Evolutionary conservation across 306 rosid genomes (phyloP).

Genomic region (Crotalaria pallida): DNA sequence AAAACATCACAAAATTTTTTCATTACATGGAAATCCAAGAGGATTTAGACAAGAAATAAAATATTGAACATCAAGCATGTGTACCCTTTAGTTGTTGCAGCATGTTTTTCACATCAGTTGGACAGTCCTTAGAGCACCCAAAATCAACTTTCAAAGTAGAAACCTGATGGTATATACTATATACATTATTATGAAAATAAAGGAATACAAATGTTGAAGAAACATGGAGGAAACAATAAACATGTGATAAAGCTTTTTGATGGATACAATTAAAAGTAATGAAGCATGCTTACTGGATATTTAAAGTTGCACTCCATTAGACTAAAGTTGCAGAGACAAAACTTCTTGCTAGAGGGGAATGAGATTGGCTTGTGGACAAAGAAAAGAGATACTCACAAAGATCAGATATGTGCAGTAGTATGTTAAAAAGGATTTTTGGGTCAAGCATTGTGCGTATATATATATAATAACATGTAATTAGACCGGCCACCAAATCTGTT

Average conservation of each 20-base stretch:
- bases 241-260: not conserved
- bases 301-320: constrained; percentile 1
- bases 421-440: not conserved
- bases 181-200: not conserved
- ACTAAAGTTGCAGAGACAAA: not conserved
- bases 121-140: not conserved
- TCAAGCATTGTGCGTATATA: too few relatives aligned
- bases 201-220: not conserved
- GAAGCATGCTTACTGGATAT: constrained; percentile 11
- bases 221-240: too few relatives aligned
- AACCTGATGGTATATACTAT: not conserved
- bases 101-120: not conserved
- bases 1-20: not conserved
- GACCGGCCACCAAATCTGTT: not conserved
- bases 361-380: not conserved
- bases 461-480: not conserved
- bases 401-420: not conserved
- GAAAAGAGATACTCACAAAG: not conserved
- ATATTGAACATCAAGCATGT: not conserved
- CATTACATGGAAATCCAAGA: not conserved
- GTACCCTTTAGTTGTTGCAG: constrained; percentile 20
- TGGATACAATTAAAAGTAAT: not conserved
- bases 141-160: constrained; percentile 24
- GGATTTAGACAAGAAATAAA: not conserved
- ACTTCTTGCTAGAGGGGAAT: not conserved